These are phyloP conservation scores for Aspergillus hiratsukae DNA, from an alignment of 2,329 filamentous ascomycete genomes.

Conservation along the genomic window DNA sequence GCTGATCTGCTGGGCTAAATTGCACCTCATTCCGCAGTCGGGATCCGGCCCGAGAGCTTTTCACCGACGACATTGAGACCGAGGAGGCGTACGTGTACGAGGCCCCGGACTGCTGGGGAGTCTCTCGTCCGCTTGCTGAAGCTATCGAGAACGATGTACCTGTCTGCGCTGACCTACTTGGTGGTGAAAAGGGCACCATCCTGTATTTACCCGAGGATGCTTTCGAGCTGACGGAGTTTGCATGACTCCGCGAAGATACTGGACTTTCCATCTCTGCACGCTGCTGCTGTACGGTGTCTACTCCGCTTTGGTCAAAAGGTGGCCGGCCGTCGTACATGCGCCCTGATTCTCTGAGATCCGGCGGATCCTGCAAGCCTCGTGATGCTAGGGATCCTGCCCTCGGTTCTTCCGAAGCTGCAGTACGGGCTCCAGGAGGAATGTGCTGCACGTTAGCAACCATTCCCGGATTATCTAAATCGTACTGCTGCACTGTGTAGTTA, in stretches of 20 bases:
- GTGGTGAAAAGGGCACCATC: slow-evolving; percentile 37
- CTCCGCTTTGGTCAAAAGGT: slow-evolving; percentile 63
- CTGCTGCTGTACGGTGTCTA: slow-evolving; percentile 58
- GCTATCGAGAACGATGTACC: slow-evolving; percentile 44
- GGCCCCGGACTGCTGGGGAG: slow-evolving; percentile 33
- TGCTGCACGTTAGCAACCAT: slow-evolving; percentile 88
- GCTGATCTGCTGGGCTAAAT: slow-evolving; percentile 69
- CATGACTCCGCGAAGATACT: slow-evolving; percentile 57
- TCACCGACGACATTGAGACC: slow-evolving; percentile 46
- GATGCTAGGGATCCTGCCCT: slow-evolving; percentile 23
- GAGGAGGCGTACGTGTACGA: slow-evolving; percentile 43
- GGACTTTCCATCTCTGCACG: slow-evolving; percentile 65
- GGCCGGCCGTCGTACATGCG: slow-evolving; percentile 68
- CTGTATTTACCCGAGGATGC: slow-evolving; percentile 47
- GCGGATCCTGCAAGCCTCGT: slow-evolving; percentile 32
- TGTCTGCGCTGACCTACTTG: slow-evolving; percentile 40
- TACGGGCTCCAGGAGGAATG: slow-evolving; percentile 69
- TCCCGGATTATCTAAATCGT: slow-evolving; percentile 79
- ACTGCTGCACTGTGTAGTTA: slow-evolving; percentile 89
- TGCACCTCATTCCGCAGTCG: slow-evolving; percentile 75
- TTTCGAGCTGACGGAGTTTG: slow-evolving; percentile 57
- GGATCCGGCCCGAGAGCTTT: slow-evolving; percentile 52
- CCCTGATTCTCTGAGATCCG: slow-evolving; percentile 68
- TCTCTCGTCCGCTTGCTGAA: slow-evolving; percentile 30
- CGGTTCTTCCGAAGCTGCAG: slow-evolving; percentile 71